Conservation (phyloP, 1,284 basidiomycete species). For the Ganoderma boninense region DNA sequence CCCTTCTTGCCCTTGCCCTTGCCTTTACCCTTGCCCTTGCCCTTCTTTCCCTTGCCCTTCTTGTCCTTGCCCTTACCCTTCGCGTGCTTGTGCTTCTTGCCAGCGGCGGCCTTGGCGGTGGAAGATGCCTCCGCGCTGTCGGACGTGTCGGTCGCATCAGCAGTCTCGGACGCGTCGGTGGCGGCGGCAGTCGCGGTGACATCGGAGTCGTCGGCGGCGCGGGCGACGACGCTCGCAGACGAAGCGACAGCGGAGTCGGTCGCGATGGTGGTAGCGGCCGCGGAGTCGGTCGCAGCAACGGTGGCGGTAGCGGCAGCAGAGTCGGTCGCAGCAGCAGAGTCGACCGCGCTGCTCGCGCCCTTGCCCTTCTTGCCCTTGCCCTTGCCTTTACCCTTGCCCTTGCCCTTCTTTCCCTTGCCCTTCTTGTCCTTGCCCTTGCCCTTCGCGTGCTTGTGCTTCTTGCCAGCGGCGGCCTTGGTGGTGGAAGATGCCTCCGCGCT, state of each 20-base stretch:
- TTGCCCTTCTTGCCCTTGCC: neutral
- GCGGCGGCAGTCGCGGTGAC: constrained; percentile 7
- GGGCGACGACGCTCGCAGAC: constrained; percentile 8
- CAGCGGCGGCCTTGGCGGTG: neutral
- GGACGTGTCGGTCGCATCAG: neutral
- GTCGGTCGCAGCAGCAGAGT: neutral
- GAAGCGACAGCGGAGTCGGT: constrained; percentile 5
- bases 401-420: neutral
- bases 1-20: neutral
- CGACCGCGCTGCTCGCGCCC: neutral
- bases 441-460: neutral
- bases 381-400: neutral
- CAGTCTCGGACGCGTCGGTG: neutral
- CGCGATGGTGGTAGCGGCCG: constrained; percentile 4
- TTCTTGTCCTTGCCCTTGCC: neutral
- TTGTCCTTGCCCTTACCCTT: neutral
- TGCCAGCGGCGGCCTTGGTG: neutral
- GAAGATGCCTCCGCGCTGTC: neutral
- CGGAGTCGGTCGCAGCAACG: neutral
- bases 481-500: neutral
- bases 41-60: neutral
- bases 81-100: neutral
- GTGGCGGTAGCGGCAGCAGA: too few species aligned
- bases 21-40: neutral
- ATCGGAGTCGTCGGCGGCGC: constrained; percentile 1